Evolutionary conservation across 2,329 filamentous ascomycete genomes (phyloP).

Genomic region (Colletotrichum echinochloae): DNA sequence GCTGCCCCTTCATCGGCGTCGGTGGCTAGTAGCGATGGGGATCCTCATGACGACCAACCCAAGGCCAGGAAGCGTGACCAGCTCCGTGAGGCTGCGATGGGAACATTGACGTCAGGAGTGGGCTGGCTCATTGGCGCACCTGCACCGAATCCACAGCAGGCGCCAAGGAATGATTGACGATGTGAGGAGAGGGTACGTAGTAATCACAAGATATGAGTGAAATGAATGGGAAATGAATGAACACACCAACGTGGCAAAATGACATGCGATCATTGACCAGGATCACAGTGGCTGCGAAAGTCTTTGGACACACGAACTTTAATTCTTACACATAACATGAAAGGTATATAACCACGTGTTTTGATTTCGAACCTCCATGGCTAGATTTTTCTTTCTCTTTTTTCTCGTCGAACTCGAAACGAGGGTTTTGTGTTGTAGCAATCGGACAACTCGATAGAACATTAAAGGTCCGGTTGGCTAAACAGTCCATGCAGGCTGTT

Average conservation of each 20-base stretch:
- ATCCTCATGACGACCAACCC: slow-evolving; percentile 47
- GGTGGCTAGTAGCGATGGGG: slow-evolving; percentile 34
- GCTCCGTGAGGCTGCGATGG: slow-evolving; percentile 73
- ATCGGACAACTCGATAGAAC: neutral
- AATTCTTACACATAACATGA: neutral
- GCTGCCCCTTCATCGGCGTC: slow-evolving; percentile 6
- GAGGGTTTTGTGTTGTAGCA: neutral
- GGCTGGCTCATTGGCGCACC: slow-evolving; percentile 75
- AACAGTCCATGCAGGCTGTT: neutral
- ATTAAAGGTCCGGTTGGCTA: too few species aligned
- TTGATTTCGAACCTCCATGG: neutral
- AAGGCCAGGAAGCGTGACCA: slow-evolving; percentile 78
- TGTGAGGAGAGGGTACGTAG: slow-evolving; percentile 18
- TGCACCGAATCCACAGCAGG: slow-evolving; percentile 54
- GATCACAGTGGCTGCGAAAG: neutral
- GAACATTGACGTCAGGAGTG: slow-evolving; percentile 74
- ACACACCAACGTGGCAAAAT: neutral
- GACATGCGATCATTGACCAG: neutral
- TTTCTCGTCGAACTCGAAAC: neutral
- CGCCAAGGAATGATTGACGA: slow-evolving; percentile 46
- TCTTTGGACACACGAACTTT: neutral
- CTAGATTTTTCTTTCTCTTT: neutral
- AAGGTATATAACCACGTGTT: neutral
- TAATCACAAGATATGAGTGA: neutral
- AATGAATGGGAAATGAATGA: slow-evolving; percentile 4